Evolutionary conservation across 164 flowering plant species (phyloP), one percentile per base, ranked within the genome.

Genomic region (Tetracentron sinense): DNA sequence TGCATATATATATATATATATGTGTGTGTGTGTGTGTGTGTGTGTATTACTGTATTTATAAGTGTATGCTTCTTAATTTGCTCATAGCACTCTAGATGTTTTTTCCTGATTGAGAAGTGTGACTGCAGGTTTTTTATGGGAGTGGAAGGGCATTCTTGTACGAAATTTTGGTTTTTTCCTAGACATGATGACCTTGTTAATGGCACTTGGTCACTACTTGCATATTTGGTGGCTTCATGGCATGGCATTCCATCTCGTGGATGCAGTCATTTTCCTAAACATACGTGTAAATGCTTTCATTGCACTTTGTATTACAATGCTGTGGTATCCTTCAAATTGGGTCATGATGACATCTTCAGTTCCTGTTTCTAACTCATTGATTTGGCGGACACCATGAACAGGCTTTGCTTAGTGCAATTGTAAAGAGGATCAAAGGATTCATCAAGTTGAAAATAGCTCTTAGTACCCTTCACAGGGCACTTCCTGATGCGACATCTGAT

Each of bases 171-270:
- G 99, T 1, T 88, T 94, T 80, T 60, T 76, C 61, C 77, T 94
- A 7, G 99, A 94, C 77, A 74, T 94, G 84, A 78, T 89, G 83
- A 86, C 97, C 33, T 73, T 89, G 77, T 68, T 85, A 46, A 89
- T 81, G 94, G 99, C 96, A 54, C 82, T 89, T 54, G 90, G 90
- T 69, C 99, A 94, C 76, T 87, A 91, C 63, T 35, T 88, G 70
- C 77, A 82, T 64, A 86, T 94, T 58, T 94, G 99, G 99, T 85
- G 93, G 92, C 99, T 94, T 72, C 96, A 80, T 76, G 99, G 99
- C 77, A 84, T 92, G 93, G 82, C 94, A n/a, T 89, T 94, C 77
- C 95, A 91, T 76, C 85, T 92, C 54, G 82, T 88, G 61, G 99
- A 94, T 84, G 96, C 83, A 11, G 78, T 94, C 71, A 88, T 94